Base-by-base conservation (phyloP, 495 filamentous ascomycete genomes). In the Podospora sp. region DNA sequence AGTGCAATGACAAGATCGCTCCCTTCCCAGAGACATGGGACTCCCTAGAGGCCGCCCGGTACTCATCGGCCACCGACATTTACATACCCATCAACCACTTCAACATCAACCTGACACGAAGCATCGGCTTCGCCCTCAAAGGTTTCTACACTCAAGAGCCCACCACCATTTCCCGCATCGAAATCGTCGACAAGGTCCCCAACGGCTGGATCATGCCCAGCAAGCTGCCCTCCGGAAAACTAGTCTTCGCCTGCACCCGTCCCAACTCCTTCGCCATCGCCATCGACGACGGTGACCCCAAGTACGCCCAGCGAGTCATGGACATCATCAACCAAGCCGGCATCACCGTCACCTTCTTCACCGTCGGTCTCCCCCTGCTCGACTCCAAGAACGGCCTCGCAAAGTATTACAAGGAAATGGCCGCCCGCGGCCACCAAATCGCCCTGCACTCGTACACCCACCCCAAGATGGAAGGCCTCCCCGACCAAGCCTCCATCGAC, bases 71-170 rank as follows among this genome's bases (percentile, higher is more conserved):
- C 35, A 77, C 69, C 20, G 87, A 92, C 69, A 88, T 93, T 70
- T 93, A 91, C 74, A 86, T 93, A 57, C 91, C 91, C 0, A 73
- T 94, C n/a, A 80, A 79, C 29, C 91, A 94, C 75, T 94, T 93
- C 79, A 78, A 82, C 66, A 82, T 93, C 67, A 80, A 91, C 72
- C 83, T 85, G 1, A 78, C 76, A 40, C 82, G 86, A 4, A 72
- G 83, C 22, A 82, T 92, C 50, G 90, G 90, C 4, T 80, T 94
- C 60, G 87, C 87, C 1, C 81, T 94, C 51, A 85, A 88, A 69
- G 90, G 88, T 0, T 92, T 92, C 77, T 91, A 87, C 74, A 83
- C 81, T 6, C 65, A 75, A 0, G 80, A 83, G 12, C 59, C 85
- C 3, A 88, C 86, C 5, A 71, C 77, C 27, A 72, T 93, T 52